Evolutionary conservation across 495 filamentous ascomycete species (phyloP).

Genomic region (Aspergillus bridgeri): DNA sequence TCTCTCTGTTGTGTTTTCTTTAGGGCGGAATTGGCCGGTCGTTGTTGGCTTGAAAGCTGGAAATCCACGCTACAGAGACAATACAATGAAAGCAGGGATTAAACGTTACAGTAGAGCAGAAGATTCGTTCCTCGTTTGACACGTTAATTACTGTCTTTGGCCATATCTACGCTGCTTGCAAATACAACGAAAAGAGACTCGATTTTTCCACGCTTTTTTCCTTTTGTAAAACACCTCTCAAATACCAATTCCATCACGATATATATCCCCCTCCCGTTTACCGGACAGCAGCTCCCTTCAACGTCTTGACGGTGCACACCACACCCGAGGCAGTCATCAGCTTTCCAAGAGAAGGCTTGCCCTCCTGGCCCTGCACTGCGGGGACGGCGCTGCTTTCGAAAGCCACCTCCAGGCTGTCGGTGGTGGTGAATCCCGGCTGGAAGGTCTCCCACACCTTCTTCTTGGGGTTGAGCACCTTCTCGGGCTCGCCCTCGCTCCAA

Average conservation of each 20-base stretch:
- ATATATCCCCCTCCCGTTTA: conserved; percentile 27
- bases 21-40: no score
- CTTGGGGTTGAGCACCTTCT: conserved; percentile 93
- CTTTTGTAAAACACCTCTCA: not conserved
- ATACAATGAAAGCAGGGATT: no score
- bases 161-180: not conserved
- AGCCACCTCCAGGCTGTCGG: conserved; percentile 68
- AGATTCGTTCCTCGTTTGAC: not conserved
- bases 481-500: conserved; percentile 81
- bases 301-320: conserved; percentile 67
- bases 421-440: conserved; percentile 92
- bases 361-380: conserved; percentile 55
- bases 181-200: not conserved
- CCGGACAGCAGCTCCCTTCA: conserved; percentile 70
- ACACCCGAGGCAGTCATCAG: conserved; percentile 64
- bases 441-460: conserved; percentile 98
- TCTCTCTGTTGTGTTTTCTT: no score
- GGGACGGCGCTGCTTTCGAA: conserved; percentile 66
- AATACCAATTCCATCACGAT: not conserved
- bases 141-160: not conserved
- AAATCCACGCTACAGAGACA: no score
- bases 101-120: not conserved
- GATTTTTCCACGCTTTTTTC: not conserved
- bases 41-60: no score
- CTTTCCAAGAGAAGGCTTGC: conserved; percentile 64